phyloP scores from a whole-genome alignment of 2,329 filamentous ascomycete genomes.

The Diaporthe capsici region DNA sequence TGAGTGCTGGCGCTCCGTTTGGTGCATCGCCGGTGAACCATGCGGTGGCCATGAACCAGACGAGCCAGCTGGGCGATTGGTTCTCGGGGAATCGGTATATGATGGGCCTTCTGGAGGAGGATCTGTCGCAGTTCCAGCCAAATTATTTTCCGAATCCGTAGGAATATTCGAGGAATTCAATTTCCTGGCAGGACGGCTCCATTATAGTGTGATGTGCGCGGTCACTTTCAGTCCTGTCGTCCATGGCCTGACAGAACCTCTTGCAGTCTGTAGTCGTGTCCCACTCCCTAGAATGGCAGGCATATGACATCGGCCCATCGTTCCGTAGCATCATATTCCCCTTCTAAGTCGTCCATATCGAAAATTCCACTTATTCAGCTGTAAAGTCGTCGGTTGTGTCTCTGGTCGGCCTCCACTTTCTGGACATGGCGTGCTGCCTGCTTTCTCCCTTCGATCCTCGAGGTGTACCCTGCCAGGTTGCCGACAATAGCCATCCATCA shows the following conservation, averaged over 20 bases:
- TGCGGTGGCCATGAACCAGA: conserved; percentile 46
- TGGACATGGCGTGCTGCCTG: not conserved
- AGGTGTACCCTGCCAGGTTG: too few relatives aligned
- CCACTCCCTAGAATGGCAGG: too few relatives aligned
- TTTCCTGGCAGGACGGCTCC: not conserved
- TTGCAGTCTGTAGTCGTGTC: not conserved
- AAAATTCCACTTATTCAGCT: not conserved
- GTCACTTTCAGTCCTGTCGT: not conserved
- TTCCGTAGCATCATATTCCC: not conserved
- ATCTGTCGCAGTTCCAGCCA: conserved; percentile 60
- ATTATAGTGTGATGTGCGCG: not conserved
- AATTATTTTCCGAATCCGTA: conserved; percentile 48
- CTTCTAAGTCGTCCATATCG: not conserved
- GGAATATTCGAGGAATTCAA: not conserved
- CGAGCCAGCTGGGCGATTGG: conserved; percentile 72
- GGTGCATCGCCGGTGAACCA: conserved; percentile 31
- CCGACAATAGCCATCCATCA: not conserved
- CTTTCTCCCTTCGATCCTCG: not conserved
- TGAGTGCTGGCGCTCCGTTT: conserved; percentile 31
- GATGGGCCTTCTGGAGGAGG: conserved; percentile 75
- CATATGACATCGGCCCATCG: too few relatives aligned
- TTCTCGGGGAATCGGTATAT: conserved; percentile 76
- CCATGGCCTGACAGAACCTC: too few relatives aligned
- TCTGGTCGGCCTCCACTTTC: not conserved
- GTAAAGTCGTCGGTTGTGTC: not conserved